Evolutionary conservation across 805 yeast genomes (phyloP), one percentile per base, ranked within the genome.

Genomic region (Brettanomyces anomalus): DNA sequence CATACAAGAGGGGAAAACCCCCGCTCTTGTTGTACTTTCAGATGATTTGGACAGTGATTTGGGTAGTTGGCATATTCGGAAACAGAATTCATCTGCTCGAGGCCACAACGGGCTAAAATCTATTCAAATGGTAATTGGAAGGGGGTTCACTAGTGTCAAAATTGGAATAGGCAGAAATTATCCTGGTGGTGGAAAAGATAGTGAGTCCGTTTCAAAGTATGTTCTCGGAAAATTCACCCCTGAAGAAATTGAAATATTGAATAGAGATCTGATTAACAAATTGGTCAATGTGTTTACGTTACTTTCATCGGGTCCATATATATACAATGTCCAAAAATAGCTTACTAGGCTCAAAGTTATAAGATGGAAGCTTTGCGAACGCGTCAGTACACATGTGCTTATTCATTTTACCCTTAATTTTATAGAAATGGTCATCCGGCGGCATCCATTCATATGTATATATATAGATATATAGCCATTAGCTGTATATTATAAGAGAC

Each of bases 31-130:
- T 2, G 72, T 87, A 0, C 53, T 88, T 1, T 94, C 85, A 56
- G 97, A 89, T 57, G 97, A 89, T 50, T 57, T 88, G 37, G 81
- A 78, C 46, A 56, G 79, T 13, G 74, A 72, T 0, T 49, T 79
- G 3, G 96, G 97, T 0, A 73, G 76, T 42, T 65, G 79, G 17
- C 82, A 82, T 52, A 57, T 82, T 1, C 67, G 90, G 38, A 66
- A 64, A 15, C 79, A 77, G 13, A 73, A 76, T 1, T 68, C 81
- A 0, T 74, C 85, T 36, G 70, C 79, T 14, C 67, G 93, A 37
- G 96, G 96, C 0, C 97, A 89, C 54, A 87, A 86, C 55, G 97
- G 96, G 0, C 66, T 89, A 21, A 71, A 72, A 47, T 75, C 82
- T 34, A 71, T 89, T 3, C 72, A 71, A 36, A 49, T 58, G 5